Evolutionary conservation across 164 flowering plant genomes (phyloP).

Genomic region (Stephania japonica): DNA sequence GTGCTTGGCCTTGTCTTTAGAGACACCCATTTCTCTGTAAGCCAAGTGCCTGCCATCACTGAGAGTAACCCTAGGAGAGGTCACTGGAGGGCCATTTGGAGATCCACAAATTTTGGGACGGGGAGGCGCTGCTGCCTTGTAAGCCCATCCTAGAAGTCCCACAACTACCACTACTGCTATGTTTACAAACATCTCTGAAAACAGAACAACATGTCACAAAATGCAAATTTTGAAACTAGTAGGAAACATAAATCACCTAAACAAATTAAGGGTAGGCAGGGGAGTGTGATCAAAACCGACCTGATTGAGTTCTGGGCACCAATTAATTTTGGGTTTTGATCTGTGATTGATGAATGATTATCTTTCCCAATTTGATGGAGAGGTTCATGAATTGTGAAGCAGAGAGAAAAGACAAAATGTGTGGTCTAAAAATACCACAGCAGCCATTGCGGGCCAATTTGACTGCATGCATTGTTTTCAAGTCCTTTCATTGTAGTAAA

Average conservation of each 20-base stretch:
- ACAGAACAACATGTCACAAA: background rate
- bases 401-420: too few relatives aligned
- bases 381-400: too few relatives aligned
- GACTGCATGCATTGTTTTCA: too few relatives aligned
- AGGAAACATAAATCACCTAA: background rate
- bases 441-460: too few relatives aligned
- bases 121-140: constrained; percentile 24
- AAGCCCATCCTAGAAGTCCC: constrained; percentile 29
- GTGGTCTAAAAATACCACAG: too few relatives aligned
- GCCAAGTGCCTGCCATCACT: constrained; percentile 48
- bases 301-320: too few relatives aligned
- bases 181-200: constrained; percentile 14
- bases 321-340: too few relatives aligned
- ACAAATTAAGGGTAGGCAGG: background rate
- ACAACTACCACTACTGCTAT: constrained; percentile 20
- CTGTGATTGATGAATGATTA: too few relatives aligned
- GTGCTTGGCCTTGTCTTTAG: constrained; percentile 35
- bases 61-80: constrained; percentile 35
- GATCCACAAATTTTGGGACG: constrained; percentile 23
- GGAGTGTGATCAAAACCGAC: too few relatives aligned
- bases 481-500: too few relatives aligned
- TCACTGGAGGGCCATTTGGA: constrained; percentile 22
- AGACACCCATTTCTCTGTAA: constrained; percentile 44
- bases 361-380: too few relatives aligned
- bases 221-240: background rate